Percentiles rank a stretch among this genome's conserved stretches.
phyloP scores from a whole-genome alignment of 129 eudicot species.

The Flaveria robusta region DNA sequence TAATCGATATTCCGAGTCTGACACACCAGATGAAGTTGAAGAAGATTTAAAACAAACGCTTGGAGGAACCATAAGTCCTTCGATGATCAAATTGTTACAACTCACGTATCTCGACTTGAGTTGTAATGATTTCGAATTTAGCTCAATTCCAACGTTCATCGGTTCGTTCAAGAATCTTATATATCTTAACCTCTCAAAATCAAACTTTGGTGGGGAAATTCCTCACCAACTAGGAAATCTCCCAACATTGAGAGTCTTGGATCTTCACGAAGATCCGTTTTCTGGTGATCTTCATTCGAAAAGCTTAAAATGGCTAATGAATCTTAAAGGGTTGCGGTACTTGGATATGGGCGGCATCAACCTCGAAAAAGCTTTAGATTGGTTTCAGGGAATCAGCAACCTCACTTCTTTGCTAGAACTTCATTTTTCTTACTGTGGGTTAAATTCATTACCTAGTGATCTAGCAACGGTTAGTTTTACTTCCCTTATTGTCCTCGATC shows the following conservation, averaged over 20 bases:
- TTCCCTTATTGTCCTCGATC: background rate
- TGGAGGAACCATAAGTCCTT: constrained; percentile 17
- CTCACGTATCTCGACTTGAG: constrained; percentile 14
- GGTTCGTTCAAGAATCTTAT: background rate
- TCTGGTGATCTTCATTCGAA: background rate
- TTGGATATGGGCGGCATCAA: background rate
- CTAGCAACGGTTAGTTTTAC: background rate
- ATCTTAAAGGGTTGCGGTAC: background rate
- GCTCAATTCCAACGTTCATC: constrained; percentile 9
- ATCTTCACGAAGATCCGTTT: background rate
- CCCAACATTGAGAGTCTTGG: background rate
- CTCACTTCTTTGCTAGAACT: constrained; percentile 2
- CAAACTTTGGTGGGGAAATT: background rate
- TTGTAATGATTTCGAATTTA: background rate
- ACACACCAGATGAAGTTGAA: no score
- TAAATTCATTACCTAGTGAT: background rate
- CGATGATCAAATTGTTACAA: background rate
- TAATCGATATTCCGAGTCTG: background rate
- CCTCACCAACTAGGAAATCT: constrained; percentile 14
- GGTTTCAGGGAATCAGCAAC: background rate
- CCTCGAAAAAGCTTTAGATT: background rate
- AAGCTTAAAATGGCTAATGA: background rate
- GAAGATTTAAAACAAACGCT: background rate
- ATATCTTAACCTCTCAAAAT: constrained; percentile 10
- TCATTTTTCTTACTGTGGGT: background rate